Base-by-base conservation (phyloP, 306 rosid genomes). In the Rosa lucieae region DNA sequence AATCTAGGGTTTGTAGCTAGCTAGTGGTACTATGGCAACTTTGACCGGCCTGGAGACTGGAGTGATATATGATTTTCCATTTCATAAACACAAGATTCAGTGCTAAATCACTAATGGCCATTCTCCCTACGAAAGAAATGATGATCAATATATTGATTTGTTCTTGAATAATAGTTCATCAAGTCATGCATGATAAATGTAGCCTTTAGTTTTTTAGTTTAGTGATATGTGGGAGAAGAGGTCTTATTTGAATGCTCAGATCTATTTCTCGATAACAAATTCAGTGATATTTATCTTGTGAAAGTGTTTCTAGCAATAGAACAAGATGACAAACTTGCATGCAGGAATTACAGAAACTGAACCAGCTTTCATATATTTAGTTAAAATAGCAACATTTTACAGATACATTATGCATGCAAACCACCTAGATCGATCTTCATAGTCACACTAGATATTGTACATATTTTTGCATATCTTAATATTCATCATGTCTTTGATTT, bases 371-470 rank as follows among this genome's bases (percentile, higher is more conserved):
- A 63, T 63, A 63, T 12, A 20, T 56, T n/a, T 63, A 32, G 1
- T 63, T 29, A 13, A 32, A 6, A 32, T 13, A 63, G 39, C 67
- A 61, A 61, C 37, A 61, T 61, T 61, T 61, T 63, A 32, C 69
- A 61, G 37, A 18, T 37, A 17, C 23, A 17, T 37, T 17, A 37
- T 67, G 46, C 46, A 35, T 66, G 71, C 47, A 67, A 67, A 32
- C 69, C 7, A 63, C 43, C 40, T 63, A 56, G 9, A 56, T 56
- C 10, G 12, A 20, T 56, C 63, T 58, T 13, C 20, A 6, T 15
- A 32, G 69, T 14, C 69, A 63, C 69, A 63, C 69, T 63, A 63
- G 69, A 32, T 61, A 61, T 61, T 61, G 8, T 61, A 61, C 67
- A 61, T 23, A 10, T 5, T 23, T 32, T 10, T 61, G 67, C 67